Evolutionary conservation across 768 basidiomycete species (phyloP), one percentile per base, ranked within the genome.

Genomic region (Clathrus columnatus): DNA sequence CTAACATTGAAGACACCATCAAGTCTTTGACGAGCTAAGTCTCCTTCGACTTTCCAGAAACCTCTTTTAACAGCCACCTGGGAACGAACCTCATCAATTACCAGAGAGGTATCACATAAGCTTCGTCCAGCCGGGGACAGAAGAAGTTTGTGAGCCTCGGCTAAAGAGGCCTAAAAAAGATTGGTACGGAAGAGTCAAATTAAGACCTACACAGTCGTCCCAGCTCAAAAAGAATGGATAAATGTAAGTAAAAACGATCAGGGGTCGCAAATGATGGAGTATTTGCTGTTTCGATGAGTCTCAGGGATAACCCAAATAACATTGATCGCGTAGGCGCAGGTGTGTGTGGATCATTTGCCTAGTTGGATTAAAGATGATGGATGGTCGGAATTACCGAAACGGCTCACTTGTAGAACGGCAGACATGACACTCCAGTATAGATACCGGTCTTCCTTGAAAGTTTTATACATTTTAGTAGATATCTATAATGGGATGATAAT

Each of bases 341-440:
- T 1, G 87, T 91, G 14, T 73, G 69, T 1, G 74, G 67, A 61
- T 90, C 87, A 59, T 81, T 83, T 4, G 88, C 88, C 87, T 91
- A 57, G n/a, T 32, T 21, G 42, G 27, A 26, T 49, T 48, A 21
- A 42, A 57, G 18, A 41, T 18, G 21, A n/a, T 42, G 11, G 54
- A 28, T 21, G 45, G 50, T 28, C 23, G 27, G 23, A 29, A 44
- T 61, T 49, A 63, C 24, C 1, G 63, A 11, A 48, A 51, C 50
- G 26, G 58, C 57, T 47, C 26, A 85, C 87, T 78, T 93, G 91
- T 17, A 92, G 79, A 48, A 90, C 75, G 10, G 86, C 81, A 57
- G 87, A 80, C 63, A 87, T 86, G 30, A 87, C 78, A 60, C 78
- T 84, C 91, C 91, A 93, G 64, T 85, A 91, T 36, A 91, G 67